Evolutionary conservation across 768 basidiomycete species (phyloP), one percentile per base, ranked within the genome.

Genomic region (Crucibulum laeve): DNA sequence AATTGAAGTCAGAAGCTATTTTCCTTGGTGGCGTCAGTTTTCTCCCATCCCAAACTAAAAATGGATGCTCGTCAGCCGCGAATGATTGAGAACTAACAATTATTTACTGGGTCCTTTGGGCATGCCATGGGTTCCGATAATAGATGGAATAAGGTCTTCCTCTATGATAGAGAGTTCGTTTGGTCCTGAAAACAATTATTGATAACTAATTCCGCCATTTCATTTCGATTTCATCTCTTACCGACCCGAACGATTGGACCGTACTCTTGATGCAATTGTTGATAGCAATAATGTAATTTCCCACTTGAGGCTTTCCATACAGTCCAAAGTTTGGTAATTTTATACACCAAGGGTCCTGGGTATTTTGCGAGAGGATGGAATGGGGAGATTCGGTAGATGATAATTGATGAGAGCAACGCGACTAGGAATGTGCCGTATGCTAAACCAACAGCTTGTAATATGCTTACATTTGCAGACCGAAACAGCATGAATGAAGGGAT

Each of bases 101-200:
- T 35, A 59, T 68, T 44, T 49, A 78, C 77, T 68, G 21, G 73
- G 70, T 33, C 77, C 77, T 57, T 78, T 80, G 0, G 76, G 68
- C 30, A 77, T 65, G 15, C 77, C 79, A 25, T 63, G 58, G n/a
- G 55, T 45, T 2, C 77, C 77, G 53, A 78, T 60, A 38, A 78
- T 54, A 10, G 68, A 62, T 1, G 56, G 55, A 23, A 78, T 65
- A 23, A 64, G 63, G 6, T 69, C 62, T 4, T 57, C 61, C 22
- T 74, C 67, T 26, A 67, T 54, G 24, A 80, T 65, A 0, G 74
- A 77, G 3, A 80, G 47, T 38, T 79, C 79, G 39, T 80, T 80
- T 2, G 74, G 78, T 23, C 71, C 76, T 77, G 40, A 19, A 25
- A 18, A 38, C n/a, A 8, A 18, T 14, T 22, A 15, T 11, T 37